These are phyloP conservation scores for Candida maris DNA, from an alignment of 805 yeast species.

Conservation along the genomic window DNA sequence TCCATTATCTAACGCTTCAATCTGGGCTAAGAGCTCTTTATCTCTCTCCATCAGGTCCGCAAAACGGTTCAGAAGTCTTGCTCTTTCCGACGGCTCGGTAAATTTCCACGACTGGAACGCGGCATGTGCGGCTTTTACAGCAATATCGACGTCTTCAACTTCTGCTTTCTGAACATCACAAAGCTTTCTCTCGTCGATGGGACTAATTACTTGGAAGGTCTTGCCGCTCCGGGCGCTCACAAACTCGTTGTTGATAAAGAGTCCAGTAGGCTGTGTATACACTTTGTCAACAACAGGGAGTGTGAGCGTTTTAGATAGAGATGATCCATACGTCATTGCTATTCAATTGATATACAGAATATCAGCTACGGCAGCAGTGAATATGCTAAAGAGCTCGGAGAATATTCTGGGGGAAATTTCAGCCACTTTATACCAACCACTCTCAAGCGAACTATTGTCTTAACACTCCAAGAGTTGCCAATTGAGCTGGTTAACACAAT, in stretches of 20 bases:
- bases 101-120: slow-evolving; percentile 78
- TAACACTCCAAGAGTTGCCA: too few relatives aligned
- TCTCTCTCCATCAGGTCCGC: slow-evolving; percentile 76
- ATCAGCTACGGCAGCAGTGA: too few relatives aligned
- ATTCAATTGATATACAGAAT: too few relatives aligned
- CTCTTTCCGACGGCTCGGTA: slow-evolving; percentile 66
- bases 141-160: slow-evolving; percentile 74
- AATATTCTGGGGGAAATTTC: too few relatives aligned
- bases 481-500: too few relatives aligned
- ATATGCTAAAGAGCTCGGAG: too few relatives aligned
- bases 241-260: slow-evolving; percentile 62
- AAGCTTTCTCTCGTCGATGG: slow-evolving; percentile 68
- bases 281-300: slow-evolving; percentile 33
- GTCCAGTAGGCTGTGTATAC: slow-evolving; percentile 46
- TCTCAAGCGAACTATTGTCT: too few relatives aligned
- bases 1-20: slow-evolving; percentile 89
- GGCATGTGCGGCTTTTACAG: slow-evolving; percentile 78
- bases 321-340: slow-evolving; percentile 14
- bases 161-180: slow-evolving; percentile 71
- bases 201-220: slow-evolving; percentile 61
- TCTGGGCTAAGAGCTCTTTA: slow-evolving; percentile 66
- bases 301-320: slow-evolving; percentile 27
- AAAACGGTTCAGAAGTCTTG: slow-evolving; percentile 58
- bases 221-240: slow-evolving; percentile 52
- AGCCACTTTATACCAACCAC: too few relatives aligned